phyloP scores from a whole-genome alignment of 805 yeast genomes.

The Schwanniomyces sp. region DNA sequence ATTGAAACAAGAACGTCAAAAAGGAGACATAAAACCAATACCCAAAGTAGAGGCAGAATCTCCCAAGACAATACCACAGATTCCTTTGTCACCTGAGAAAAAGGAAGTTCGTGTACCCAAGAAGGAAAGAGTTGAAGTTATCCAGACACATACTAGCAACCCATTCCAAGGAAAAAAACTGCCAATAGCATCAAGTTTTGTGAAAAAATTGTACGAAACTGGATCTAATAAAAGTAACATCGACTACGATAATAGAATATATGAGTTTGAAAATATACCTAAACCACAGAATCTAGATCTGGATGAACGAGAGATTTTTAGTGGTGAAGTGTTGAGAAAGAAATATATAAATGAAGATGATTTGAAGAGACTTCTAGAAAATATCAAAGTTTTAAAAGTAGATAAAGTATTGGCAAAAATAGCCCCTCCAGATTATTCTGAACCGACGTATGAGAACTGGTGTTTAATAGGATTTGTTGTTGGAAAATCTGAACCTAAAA shows the following conservation, averaged over 20 bases:
- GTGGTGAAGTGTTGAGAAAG: conserved; percentile 22
- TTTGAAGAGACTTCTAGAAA: conserved; percentile 40
- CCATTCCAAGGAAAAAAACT: neutral
- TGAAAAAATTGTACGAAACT: conserved; percentile 16
- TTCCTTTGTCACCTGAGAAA: conserved; percentile 12
- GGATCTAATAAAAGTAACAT: conserved; percentile 9
- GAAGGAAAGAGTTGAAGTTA: neutral
- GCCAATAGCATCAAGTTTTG: conserved; percentile 13
- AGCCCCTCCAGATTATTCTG: conserved; percentile 62
- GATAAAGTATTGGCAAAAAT: conserved; percentile 65
- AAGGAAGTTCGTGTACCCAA: neutral
- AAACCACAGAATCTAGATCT: conserved; percentile 6
- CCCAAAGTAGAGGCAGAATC: neutral
- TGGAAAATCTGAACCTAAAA: conserved; percentile 53
- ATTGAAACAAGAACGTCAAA: conserved; percentile 1
- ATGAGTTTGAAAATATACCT: conserved; percentile 19
- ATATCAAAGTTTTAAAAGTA: conserved; percentile 56
- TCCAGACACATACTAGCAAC: neutral
- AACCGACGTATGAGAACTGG: conserved; percentile 77
- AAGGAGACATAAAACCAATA: neutral
- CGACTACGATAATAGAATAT: conserved; percentile 22
- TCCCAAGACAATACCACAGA: neutral
- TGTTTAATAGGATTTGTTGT: conserved; percentile 72
- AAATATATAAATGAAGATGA: conserved; percentile 44
- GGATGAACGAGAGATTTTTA: conserved; percentile 21